Percentiles rank a stretch among this genome's conserved stretches.
These are phyloP conservation scores for Spraguea lophii DNA, from an alignment of 371 early-diverging fungal genomes.

Conservation along the genomic window DNA sequence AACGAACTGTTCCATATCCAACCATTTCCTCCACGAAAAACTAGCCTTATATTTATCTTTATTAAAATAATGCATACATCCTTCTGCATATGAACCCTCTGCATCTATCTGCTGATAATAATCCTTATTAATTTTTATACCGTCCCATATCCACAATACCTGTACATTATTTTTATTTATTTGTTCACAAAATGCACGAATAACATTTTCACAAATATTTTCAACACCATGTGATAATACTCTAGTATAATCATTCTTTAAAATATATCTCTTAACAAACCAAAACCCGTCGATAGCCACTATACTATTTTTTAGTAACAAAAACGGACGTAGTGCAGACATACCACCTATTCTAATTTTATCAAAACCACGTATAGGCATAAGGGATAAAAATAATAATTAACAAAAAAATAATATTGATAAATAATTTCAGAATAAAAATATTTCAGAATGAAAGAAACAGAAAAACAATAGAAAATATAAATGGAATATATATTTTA, in stretches of 20 bases:
- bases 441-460: no score
- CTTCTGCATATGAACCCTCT: neutral
- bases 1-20: conserved; percentile 19
- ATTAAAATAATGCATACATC: neutral
- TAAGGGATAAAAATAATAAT: no score
- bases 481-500: no score
- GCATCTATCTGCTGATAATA: neutral
- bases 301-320: conserved; percentile 19
- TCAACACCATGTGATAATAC: neutral
- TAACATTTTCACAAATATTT: no score
- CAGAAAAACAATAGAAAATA: no score
- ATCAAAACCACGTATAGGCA: no score
- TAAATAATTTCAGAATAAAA: no score
- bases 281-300: conserved; percentile 42
- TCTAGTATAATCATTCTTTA: neutral
- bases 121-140: conserved; percentile 13
- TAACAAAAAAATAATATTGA: no score
- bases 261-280: conserved; percentile 36
- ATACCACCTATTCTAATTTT: no score
- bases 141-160: conserved; percentile 44
- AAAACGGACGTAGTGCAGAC: no score
- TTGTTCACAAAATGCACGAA: neutral
- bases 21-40: conserved; percentile 8
- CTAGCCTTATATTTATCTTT: conserved; percentile 1
- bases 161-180: conserved; percentile 6